phyloP scores from a whole-genome alignment of 176 grass and related monocot species.

The Melocanna baccifera region DNA sequence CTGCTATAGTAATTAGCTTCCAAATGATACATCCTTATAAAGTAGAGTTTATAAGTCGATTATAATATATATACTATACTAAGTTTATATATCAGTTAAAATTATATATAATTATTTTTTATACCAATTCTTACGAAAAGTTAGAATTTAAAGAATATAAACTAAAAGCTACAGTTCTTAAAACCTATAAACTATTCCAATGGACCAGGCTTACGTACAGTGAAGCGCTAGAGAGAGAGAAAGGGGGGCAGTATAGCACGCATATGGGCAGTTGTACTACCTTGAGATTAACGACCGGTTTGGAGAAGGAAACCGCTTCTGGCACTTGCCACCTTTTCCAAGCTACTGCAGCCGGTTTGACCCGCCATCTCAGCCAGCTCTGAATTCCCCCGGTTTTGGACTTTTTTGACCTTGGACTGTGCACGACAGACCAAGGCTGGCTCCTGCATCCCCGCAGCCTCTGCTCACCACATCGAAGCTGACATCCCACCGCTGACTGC shows the following conservation, averaged over 20 bases:
- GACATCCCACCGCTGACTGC: neutral
- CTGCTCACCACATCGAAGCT: neutral
- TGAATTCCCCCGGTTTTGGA: neutral
- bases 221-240: too few relatives aligned
- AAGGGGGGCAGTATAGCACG: neutral
- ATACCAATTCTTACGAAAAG: accelerated
- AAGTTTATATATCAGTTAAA: too few relatives aligned
- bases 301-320: neutral
- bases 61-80: too few relatives aligned
- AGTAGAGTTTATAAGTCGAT: accelerated
- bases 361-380: neutral
- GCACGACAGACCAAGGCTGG: neutral
- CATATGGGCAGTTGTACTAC: neutral
- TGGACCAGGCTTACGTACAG: too few relatives aligned
- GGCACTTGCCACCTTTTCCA: neutral
- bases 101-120: too few relatives aligned
- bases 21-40: accelerated
- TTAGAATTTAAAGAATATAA: too few relatives aligned
- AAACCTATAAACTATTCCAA: too few relatives aligned
- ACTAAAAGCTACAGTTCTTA: too few relatives aligned
- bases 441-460: neutral
- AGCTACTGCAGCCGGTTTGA: neutral
- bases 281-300: conserved; percentile 6
- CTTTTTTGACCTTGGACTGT: neutral
- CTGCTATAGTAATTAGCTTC: too few relatives aligned